Conservation (phyloP, 1,284 basidiomycete genomes). For the Puccinia hordei region DNA sequence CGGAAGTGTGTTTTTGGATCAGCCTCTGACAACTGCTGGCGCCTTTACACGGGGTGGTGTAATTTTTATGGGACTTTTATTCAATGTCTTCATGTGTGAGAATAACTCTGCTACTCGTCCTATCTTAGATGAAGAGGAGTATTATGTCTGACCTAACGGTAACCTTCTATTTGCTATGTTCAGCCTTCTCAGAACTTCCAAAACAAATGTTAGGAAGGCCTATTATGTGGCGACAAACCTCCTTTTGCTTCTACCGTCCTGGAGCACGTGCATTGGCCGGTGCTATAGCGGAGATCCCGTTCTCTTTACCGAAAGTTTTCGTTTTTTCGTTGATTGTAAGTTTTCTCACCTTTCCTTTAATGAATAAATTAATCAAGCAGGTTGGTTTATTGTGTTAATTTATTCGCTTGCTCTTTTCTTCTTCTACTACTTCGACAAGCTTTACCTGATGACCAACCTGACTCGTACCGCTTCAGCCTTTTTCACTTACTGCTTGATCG, state of each 20-base stretch:
- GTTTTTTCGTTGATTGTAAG: constrained; percentile 51
- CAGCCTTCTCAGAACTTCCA: constrained; percentile 62
- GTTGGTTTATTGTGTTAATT: too few species aligned
- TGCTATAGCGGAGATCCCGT: constrained; percentile 62
- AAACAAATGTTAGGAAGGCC: constrained; percentile 66
- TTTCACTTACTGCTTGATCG: constrained; percentile 61
- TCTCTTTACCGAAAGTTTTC: constrained; percentile 57
- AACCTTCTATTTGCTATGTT: too few species aligned
- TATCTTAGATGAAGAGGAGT: too few species aligned
- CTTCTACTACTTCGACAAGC: too few species aligned
- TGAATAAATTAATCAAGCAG: too few species aligned
- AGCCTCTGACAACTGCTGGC: constrained; percentile 72
- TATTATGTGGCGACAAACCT: constrained; percentile 66
- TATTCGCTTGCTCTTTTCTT: too few species aligned
- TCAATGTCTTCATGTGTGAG: constrained; percentile 53
- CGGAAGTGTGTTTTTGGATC: constrained; percentile 66
- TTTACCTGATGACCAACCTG: constrained; percentile 61
- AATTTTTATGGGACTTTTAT: constrained; percentile 66
- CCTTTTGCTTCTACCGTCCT: constrained; percentile 78
- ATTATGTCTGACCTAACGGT: too few species aligned
- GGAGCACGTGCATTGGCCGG: constrained; percentile 71
- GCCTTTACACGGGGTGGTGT: constrained; percentile 85
- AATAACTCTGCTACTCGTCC: not conserved
- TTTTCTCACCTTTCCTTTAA: too few species aligned
- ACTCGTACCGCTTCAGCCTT: constrained; percentile 61